A percentile compares a stretch with the other conserved stretches of the same genome.
phyloP scores from a whole-genome alignment of 192 early-diverging fungal genomes.

The Coemansia sp. region DNA sequence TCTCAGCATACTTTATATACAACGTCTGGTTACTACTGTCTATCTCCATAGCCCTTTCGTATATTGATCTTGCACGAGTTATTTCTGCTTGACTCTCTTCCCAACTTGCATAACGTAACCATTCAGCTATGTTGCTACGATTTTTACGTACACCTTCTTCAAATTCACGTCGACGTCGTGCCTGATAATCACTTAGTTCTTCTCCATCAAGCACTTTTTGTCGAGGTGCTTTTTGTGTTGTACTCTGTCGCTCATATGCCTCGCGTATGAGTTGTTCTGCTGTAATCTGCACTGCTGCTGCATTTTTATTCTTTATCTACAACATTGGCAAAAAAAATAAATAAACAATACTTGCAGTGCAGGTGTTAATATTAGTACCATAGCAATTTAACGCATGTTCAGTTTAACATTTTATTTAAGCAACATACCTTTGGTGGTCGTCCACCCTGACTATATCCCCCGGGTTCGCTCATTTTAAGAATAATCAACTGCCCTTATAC shows the following conservation, averaged over 20 bases:
- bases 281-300: conserved; percentile 96
- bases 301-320: conserved; percentile 95
- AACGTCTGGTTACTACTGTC: conserved; percentile 84
- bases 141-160: conserved; percentile 89
- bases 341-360: conserved; percentile 7
- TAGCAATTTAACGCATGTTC: neutral
- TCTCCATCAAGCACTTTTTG: conserved; percentile 91
- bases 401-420: neutral
- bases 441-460: conserved; percentile 37
- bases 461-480: conserved; percentile 20
- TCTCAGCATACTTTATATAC: conserved; percentile 91
- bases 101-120: conserved; percentile 96
- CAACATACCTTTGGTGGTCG: conserved; percentile 30
- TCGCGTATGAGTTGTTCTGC: conserved; percentile 98
- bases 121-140: conserved; percentile 79
- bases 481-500: neutral
- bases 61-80: conserved; percentile 80
- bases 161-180: conserved; percentile 88
- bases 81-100: conserved; percentile 90
- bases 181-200: conserved; percentile 88
- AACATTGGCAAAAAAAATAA: conserved; percentile 5
- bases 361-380: neutral
- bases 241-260: conserved; percentile 79
- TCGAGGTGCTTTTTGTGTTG: conserved; percentile 62
- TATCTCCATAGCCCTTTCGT: conserved; percentile 88